Evolutionary conservation across 2,329 filamentous ascomycete species (phyloP).

Genomic region (Penicillium verrucosum): DNA sequence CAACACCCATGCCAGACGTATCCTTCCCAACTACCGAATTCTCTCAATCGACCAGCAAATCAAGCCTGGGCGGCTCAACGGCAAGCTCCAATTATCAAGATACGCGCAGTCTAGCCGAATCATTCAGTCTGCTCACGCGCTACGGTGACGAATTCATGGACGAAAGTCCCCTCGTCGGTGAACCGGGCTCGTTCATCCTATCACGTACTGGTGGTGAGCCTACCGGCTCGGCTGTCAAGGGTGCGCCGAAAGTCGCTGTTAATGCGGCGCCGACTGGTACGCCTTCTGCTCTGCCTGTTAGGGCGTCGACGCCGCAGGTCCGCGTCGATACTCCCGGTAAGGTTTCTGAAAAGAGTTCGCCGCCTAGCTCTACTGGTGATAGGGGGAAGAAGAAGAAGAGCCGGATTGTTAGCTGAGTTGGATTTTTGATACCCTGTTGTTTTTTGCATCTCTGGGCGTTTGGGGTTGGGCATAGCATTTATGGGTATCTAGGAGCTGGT

Average conservation of each 20-base stretch:
- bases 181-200: constrained; percentile 61
- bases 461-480: constrained; percentile 1
- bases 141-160: constrained; percentile 63
- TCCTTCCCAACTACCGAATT: constrained; percentile 18
- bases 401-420: constrained; percentile 28
- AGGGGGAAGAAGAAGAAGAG: constrained; percentile 38
- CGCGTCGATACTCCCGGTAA: constrained; percentile 34
- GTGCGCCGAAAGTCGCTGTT: constrained; percentile 12
- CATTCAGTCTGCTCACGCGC: constrained; percentile 50
- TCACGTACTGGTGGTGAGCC: constrained; percentile 38
- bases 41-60: constrained; percentile 23
- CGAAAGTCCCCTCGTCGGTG: constrained; percentile 60
- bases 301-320: constrained; percentile 33
- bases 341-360: constrained; percentile 31
- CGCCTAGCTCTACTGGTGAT: constrained; percentile 35
- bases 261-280: constrained; percentile 6
- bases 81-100: constrained; percentile 33
- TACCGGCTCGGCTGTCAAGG: constrained; percentile 22
- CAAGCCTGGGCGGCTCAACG: constrained; percentile 24
- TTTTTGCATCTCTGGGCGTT: constrained; percentile 11
- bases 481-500: neutral
- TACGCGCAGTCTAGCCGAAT: constrained; percentile 44
- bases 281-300: constrained; percentile 10
- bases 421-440: constrained; percentile 24
- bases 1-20: constrained; percentile 44